Evolutionary conservation across 75 land plant species (phyloP).

Genomic region (Selaginella tamariscina): DNA sequence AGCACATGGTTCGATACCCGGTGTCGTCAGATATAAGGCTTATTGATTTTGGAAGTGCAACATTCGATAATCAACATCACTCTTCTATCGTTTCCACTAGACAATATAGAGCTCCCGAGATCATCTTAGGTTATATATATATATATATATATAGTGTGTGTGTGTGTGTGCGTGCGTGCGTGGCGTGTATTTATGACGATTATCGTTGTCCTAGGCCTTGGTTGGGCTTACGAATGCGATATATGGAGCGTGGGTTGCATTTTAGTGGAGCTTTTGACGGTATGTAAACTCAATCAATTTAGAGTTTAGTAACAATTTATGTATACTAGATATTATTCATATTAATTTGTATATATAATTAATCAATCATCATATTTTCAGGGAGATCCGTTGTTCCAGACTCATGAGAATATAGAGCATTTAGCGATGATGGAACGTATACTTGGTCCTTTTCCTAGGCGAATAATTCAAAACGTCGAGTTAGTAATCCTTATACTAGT

Average conservation of each 20-base stretch:
- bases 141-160: too few relatives aligned
- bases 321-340: background rate
- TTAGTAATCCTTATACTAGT: conserved; percentile 18
- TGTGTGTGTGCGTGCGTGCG: too few relatives aligned
- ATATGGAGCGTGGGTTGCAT: conserved; percentile 89
- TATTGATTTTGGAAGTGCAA: background rate
- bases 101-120: background rate
- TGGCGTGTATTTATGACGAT: background rate
- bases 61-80: background rate
- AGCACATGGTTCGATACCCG: background rate
- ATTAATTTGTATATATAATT: background rate
- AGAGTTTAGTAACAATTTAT: background rate
- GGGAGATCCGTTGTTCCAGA: conserved; percentile 79
- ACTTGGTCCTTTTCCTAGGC: conserved; percentile 46
- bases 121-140: background rate
- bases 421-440: conserved; percentile 86
- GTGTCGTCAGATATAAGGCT: background rate
- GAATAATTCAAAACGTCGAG: conserved; percentile 52
- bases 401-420: conserved; percentile 75
- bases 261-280: conserved; percentile 61
- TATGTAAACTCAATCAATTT: conserved; percentile 24
- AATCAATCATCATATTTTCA: conserved; percentile 5
- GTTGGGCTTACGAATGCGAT: conserved; percentile 78
- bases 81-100: background rate
- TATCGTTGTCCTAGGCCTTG: conserved; percentile 35